A percentile compares a stretch with the other conserved stretches of the same genome.
These are phyloP conservation scores for Mycena pura DNA, from an alignment of 768 basidiomycete species.

Conservation along the genomic window DNA sequence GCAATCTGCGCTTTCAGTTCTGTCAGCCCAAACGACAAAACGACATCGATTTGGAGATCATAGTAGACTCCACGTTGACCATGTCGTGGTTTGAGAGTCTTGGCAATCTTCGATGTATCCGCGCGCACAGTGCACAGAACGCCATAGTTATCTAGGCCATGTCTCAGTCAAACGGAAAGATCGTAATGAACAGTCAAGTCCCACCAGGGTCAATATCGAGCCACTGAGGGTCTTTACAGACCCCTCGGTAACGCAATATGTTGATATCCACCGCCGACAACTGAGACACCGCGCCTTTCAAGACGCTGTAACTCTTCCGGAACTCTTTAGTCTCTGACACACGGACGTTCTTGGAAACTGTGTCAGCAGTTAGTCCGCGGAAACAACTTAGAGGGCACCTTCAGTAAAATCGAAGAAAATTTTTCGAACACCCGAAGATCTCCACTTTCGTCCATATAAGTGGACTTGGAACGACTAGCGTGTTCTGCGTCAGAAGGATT, in stretches of 20 bases:
- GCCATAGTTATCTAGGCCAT: constrained; percentile 10
- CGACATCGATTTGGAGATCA: constrained; percentile 36
- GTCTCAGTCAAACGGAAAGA: constrained; percentile 24
- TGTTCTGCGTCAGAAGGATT: constrained; percentile 23
- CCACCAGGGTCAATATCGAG: constrained; percentile 34
- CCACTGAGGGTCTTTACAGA: constrained; percentile 29
- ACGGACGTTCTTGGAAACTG: constrained; percentile 44
- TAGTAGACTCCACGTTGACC: constrained; percentile 26
- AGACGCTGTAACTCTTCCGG: constrained; percentile 24
- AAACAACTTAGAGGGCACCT: too few species aligned
- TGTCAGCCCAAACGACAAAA: constrained; percentile 53
- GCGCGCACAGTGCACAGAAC: constrained; percentile 23
- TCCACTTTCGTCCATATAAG: constrained; percentile 11
- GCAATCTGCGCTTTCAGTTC: constrained; percentile 53
- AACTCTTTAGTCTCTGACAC: constrained; percentile 35
- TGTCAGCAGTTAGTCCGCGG: constrained; percentile 28
- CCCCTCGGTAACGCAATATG: constrained; percentile 35
- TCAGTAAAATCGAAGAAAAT: constrained; percentile 35
- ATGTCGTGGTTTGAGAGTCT: neutral
- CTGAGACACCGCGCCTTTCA: constrained; percentile 2
- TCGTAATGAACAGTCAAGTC: constrained; percentile 32
- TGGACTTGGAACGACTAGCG: neutral
- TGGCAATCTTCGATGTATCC: constrained; percentile 17
- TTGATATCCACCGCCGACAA: constrained; percentile 14
- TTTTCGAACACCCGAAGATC: constrained; percentile 19